These are phyloP conservation scores for Plantago elongata DNA, from an alignment of 257 asterid species.

Conservation along the genomic window DNA sequence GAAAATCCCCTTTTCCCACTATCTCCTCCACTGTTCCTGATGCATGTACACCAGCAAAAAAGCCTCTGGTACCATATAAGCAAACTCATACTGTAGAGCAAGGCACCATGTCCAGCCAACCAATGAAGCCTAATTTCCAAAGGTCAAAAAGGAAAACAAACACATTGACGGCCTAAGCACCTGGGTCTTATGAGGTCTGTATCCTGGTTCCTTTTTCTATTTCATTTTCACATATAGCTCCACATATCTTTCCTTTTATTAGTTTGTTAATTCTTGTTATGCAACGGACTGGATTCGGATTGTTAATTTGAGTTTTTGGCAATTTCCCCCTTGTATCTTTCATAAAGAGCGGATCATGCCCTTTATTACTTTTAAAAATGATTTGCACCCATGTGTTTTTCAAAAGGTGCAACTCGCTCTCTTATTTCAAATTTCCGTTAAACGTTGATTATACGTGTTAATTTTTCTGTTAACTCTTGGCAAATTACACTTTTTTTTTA, in stretches of 20 bases:
- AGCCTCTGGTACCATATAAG: slow-evolving; percentile 69
- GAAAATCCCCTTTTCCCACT: slow-evolving; percentile 60
- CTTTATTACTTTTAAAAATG: too few species aligned
- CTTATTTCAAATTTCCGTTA: too few species aligned
- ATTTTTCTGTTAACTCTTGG: too few species aligned
- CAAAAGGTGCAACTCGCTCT: too few species aligned
- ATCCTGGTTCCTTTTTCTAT: background rate
- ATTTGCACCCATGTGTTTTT: too few species aligned
- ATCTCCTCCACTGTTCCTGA: slow-evolving; percentile 36
- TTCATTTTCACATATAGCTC: background rate
- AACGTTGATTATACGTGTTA: too few species aligned
- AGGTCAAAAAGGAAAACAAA: slow-evolving; percentile 60
- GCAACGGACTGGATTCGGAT: background rate
- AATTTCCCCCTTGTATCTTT: too few species aligned
- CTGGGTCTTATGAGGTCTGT: background rate
- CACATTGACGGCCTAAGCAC: too few species aligned
- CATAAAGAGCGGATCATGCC: too few species aligned
- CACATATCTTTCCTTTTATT: background rate
- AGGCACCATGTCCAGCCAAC: slow-evolving; percentile 46
- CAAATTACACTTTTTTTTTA: too few species aligned
- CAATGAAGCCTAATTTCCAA: slow-evolving; percentile 76
- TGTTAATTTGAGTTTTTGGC: too few species aligned
- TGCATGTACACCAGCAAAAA: slow-evolving; percentile 43
- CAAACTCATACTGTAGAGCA: slow-evolving; percentile 31
- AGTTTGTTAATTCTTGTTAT: background rate